These are phyloP conservation scores for Starmerella tilneyi DNA, from an alignment of 805 yeast genomes.

Conservation along the genomic window DNA sequence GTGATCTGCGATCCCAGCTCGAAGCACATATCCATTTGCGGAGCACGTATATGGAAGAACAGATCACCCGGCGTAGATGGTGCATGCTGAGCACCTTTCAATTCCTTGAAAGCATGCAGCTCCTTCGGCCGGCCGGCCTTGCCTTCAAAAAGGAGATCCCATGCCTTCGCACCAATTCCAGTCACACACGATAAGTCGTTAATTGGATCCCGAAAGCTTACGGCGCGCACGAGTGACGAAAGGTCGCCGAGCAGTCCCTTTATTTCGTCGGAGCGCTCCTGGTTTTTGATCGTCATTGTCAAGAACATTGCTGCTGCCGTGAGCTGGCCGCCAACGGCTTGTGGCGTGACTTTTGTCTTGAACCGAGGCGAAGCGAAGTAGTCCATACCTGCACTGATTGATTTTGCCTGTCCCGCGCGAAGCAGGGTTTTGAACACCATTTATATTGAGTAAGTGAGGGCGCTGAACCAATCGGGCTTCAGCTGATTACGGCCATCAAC, in stretches of 20 bases:
- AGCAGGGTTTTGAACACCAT: neutral
- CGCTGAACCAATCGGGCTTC: neutral
- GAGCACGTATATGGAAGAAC: conserved; percentile 23
- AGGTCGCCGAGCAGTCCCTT: conserved; percentile 12
- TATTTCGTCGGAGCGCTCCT: conserved; percentile 5
- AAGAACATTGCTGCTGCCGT: conserved; percentile 16
- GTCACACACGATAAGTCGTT: conserved; percentile 6
- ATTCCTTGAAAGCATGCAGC: conserved; percentile 23
- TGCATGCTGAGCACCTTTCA: conserved; percentile 23
- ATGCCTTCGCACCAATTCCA: conserved; percentile 22
- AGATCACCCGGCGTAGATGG: conserved; percentile 26
- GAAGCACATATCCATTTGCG: conserved; percentile 23
- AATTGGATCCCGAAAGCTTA: conserved; percentile 1
- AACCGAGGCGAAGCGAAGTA: neutral
- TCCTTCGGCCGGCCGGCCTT: conserved; percentile 19
- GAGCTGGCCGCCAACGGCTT: conserved; percentile 10
- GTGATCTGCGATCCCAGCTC: conserved; percentile 21
- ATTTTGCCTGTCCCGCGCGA: neutral
- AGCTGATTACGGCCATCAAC: neutral
- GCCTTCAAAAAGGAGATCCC: conserved; percentile 16
- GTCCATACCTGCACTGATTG: neutral
- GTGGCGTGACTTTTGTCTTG: conserved; percentile 3
- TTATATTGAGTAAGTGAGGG: neutral
- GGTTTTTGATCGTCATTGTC: conserved; percentile 5
- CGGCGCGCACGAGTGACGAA: neutral